Evolutionary conservation across 495 filamentous ascomycete genomes (phyloP), one percentile per base, ranked within the genome.

Genomic region (Talaromyces trachyspermus): DNA sequence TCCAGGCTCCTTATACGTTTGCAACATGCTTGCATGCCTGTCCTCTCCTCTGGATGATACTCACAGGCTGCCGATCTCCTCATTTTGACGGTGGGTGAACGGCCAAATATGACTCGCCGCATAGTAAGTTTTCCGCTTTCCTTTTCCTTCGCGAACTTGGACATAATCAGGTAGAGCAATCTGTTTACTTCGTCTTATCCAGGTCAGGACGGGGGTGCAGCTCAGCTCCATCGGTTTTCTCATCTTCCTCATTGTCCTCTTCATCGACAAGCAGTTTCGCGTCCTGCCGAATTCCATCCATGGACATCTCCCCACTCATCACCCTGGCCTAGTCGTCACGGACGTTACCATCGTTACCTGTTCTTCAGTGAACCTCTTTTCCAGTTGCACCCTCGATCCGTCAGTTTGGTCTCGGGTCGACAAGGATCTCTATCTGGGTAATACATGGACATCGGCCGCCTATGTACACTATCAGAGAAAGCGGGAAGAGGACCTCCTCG

Each of bases 271-370:
- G 55, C 79, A 78, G 61, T 89, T 84, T 65, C 79, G 85, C 48
- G 84, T 94, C 53, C 79, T 95, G 12, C 88, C 88, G n/a, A 74
- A 79, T 53, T 76, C 81, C 45, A 78, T 95, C 45, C 88, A 95
- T 69, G 80, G 81, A 61, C 81, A 86, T 59, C 78, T 95, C 45
- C 88, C 88, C 6, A 77, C 80, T 48, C 88, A 95, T 63, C 85
- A 90, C 53, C 70, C 83, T 36, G 88, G 87, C 46, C 74, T 78
- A 33, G 79, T 92, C 58, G 80, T 97, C 60, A 95, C 88, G 54
- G 92, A 98, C 70, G 78, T 97, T 53, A 86, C 82, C n/a, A 72
- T 95, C 48, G 77, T 75, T 5, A 81, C 74, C 38, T 97, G 94
- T 66, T 85, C 82, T 3, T 66, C 72, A 10, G 44, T 91, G 49